These are phyloP conservation scores for Leishmania aethiopica DNA, from an alignment of 208 protist genomes.

Conservation along the genomic window DNA sequence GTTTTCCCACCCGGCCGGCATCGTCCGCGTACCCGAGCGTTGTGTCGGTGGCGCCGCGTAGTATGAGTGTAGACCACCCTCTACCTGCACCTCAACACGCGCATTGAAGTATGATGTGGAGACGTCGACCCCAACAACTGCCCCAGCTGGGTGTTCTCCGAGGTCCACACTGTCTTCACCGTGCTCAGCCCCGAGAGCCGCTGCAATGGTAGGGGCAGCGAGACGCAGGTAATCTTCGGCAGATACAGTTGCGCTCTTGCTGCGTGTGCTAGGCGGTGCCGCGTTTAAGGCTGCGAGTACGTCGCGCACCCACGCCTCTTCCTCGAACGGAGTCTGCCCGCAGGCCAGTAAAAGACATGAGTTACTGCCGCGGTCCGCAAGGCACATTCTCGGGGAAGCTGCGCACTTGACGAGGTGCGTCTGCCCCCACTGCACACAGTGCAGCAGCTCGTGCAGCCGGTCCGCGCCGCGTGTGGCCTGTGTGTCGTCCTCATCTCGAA, in stretches of 20 bases:
- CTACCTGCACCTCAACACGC: neutral
- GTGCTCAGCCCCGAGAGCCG: neutral
- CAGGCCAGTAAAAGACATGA: constrained; percentile 29
- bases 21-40: neutral
- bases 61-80: constrained; percentile 5
- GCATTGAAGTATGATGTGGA: neutral
- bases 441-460: constrained; percentile 57
- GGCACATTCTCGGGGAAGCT: neutral
- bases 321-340: constrained; percentile 31
- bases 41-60: constrained; percentile 1
- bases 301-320: constrained; percentile 40
- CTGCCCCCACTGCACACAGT: constrained; percentile 41
- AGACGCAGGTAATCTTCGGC: neutral
- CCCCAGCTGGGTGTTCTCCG: neutral
- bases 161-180: neutral
- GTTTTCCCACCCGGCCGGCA: neutral
- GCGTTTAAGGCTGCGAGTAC: constrained; percentile 15
- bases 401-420: constrained; percentile 7
- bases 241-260: neutral
- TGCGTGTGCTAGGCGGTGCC: neutral
- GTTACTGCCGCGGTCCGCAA: neutral
- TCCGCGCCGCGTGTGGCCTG: constrained; percentile 37
- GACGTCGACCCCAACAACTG: neutral
- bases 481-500: constrained; percentile 25
- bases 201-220: neutral